Evolutionary conservation across 768 basidiomycete species (phyloP).

Genomic region (Russula brevipes): DNA sequence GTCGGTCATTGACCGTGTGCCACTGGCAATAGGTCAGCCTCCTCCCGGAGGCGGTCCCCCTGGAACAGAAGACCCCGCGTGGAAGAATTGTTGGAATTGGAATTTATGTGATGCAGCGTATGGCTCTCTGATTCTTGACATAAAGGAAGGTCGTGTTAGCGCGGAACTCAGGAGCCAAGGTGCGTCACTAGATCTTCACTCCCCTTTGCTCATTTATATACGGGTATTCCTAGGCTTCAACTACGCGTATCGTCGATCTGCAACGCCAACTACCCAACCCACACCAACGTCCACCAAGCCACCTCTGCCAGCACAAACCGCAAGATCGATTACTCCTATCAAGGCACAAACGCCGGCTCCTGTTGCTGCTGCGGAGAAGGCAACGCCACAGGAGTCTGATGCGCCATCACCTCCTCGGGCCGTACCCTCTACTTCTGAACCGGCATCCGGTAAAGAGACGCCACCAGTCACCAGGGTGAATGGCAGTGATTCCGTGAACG

Average conservation of each 20-base stretch:
- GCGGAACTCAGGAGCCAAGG: conserved; percentile 92
- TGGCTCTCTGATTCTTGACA: conserved; percentile 80
- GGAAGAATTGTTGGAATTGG: conserved; percentile 99
- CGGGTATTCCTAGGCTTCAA: conserved; percentile 67
- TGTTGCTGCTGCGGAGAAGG: conserved; percentile 12
- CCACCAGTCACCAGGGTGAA: conserved; percentile 23
- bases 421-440: conserved; percentile 4
- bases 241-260: conserved; percentile 84
- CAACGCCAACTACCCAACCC: conserved; percentile 47
- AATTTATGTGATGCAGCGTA: conserved; percentile 95
- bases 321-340: conserved; percentile 32
- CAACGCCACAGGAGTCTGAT: conserved; percentile 9
- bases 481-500: conserved; percentile 36
- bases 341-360: conserved; percentile 35
- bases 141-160: conserved; percentile 89
- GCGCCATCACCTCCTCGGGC: not conserved
- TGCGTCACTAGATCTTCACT: conserved; percentile 32
- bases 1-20: conserved; percentile 76
- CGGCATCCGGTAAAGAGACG: conserved; percentile 14
- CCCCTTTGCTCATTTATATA: not conserved
- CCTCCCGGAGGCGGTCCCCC: conserved; percentile 40
- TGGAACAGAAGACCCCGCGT: conserved; percentile 79
- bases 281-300: conserved; percentile 57
- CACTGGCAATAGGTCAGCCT: conserved; percentile 45
- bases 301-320: conserved; percentile 41